Evolutionary conservation across 2,329 filamentous ascomycete genomes (phyloP), one percentile per base, ranked within the genome.

Genomic region (Lasiodiplodia citricola): DNA sequence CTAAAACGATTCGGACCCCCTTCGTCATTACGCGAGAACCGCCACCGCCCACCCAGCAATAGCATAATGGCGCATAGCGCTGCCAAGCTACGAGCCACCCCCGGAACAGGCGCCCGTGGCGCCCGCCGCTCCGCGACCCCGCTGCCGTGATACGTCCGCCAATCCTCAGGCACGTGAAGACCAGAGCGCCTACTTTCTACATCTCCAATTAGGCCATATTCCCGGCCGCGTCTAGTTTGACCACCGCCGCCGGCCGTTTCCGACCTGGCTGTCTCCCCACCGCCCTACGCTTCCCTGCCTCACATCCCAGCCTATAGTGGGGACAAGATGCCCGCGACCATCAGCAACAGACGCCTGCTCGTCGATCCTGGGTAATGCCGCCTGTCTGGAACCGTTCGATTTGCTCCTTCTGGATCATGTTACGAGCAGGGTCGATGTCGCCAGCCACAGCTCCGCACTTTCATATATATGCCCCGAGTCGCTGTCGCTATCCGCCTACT

Each of bases 1-100:
- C 25, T 64, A 35, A 58, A 67, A 57, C 38, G 28, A 13, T 25
- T 23, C 65, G 31, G 31, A 13, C 54, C 31, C 51, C 50, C 41
- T 52, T 60, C 51, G 55, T 67, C 55, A 67, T 67, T 67, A 64
- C 60, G 28, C 65, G 31, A 58, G 21, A 57, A 60, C 65, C 52
- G 23, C 54, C 54, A 41, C 54, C 50, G 25, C 21, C n/a, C 64
- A 47, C 35, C 35, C n/a, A 57, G 28, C 64, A n/a, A 58, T 57
- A 35, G 55, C 65, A 57, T 44, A 23, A 31, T 66, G 41, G n/a
- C 51, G 64, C 64, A 66, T 50, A 37, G 55, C 31, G 41, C 41
- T 21, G 65, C 55, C 54, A 51, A 41, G 54, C 23, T 41, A 23
- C 51, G 44, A 44, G 65, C 65, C 65, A 60, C 28, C 65, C 55